Evolutionary conservation across 1,284 basidiomycete genomes (phyloP).

Genomic region (Ceratobasidium sp.): DNA sequence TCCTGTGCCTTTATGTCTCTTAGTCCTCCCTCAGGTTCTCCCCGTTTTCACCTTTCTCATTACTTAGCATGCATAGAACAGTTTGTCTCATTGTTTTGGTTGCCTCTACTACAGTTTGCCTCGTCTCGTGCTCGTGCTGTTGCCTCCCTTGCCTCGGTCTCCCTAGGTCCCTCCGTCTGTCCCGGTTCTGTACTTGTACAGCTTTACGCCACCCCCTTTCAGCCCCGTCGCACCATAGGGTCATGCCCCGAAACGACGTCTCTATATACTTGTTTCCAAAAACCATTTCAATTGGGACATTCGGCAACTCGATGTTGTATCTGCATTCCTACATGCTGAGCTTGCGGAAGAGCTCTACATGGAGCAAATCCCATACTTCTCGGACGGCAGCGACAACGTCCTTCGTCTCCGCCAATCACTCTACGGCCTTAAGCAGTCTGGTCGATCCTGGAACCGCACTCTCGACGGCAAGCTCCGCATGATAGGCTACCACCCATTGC

Average conservation of each 20-base stretch:
- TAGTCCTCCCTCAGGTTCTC: neutral
- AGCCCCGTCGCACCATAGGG: neutral
- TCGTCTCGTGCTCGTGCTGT: too few relatives aligned
- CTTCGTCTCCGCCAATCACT: too few relatives aligned
- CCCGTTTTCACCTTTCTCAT: neutral
- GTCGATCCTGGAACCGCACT: too few relatives aligned
- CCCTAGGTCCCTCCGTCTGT: neutral
- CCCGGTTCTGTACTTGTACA: neutral
- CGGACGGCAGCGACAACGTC: too few relatives aligned
- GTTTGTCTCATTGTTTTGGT: too few relatives aligned
- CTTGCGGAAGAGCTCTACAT: slow-evolving; percentile 49
- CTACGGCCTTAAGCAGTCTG: too few relatives aligned
- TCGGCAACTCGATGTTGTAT: slow-evolving; percentile 46
- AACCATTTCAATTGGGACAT: slow-evolving; percentile 21
- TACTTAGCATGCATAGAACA: too few relatives aligned
- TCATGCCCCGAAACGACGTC: neutral
- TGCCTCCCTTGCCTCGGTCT: neutral
- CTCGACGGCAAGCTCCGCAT: too few relatives aligned
- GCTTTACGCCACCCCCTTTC: neutral
- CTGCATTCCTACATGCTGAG: slow-evolving; percentile 44
- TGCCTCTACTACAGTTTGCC: too few relatives aligned
- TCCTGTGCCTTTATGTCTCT: neutral
- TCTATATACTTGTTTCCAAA: slow-evolving; percentile 11
- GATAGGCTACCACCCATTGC: too few relatives aligned
- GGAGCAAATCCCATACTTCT: slow-evolving; percentile 41